Evolutionary conservation across 176 grass and related monocot species (phyloP).

Genomic region (Paspalum vaginatum): DNA sequence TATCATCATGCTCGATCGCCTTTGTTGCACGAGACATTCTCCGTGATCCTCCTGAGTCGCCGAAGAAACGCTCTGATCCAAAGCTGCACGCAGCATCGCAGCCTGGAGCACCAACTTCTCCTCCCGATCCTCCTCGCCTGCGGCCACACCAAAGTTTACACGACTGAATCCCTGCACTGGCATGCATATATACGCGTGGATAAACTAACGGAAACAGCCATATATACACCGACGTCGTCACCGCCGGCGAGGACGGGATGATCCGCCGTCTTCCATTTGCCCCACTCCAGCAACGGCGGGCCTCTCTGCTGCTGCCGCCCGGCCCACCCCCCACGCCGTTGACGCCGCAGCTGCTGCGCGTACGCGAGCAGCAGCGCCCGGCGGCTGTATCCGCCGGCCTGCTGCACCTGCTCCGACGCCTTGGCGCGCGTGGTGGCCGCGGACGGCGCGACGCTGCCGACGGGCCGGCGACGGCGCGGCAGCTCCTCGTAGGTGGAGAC

Average conservation of each 20-base stretch:
- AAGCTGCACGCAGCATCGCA: slow-evolving; percentile 18
- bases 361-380: slow-evolving; percentile 47
- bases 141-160: not conserved
- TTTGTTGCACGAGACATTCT: slow-evolving; percentile 40
- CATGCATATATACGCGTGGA: not conserved
- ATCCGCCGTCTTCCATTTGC: slow-evolving; percentile 30
- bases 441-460: not conserved
- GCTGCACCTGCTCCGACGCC: not conserved
- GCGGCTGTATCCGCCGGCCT: slow-evolving; percentile 4
- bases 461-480: slow-evolving; percentile 11
- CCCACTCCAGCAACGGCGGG: slow-evolving; percentile 33
- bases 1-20: not conserved
- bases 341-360: slow-evolving; percentile 37
- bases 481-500: slow-evolving; percentile 45
- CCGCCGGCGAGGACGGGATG: not conserved
- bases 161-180: not conserved
- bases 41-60: slow-evolving; percentile 12
- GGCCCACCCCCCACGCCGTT: not conserved
- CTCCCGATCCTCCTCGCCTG: slow-evolving; percentile 1
- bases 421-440: not conserved
- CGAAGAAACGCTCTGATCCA: slow-evolving; percentile 25
- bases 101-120: slow-evolving; percentile 35
- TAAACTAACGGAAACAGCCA: no score
- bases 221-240: not conserved
- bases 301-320: not conserved